Percentiles rank a stretch among this genome's conserved stretches.
phyloP scores from a whole-genome alignment of 106 monocot genomes.

The Ottelia alismoides region DNA sequence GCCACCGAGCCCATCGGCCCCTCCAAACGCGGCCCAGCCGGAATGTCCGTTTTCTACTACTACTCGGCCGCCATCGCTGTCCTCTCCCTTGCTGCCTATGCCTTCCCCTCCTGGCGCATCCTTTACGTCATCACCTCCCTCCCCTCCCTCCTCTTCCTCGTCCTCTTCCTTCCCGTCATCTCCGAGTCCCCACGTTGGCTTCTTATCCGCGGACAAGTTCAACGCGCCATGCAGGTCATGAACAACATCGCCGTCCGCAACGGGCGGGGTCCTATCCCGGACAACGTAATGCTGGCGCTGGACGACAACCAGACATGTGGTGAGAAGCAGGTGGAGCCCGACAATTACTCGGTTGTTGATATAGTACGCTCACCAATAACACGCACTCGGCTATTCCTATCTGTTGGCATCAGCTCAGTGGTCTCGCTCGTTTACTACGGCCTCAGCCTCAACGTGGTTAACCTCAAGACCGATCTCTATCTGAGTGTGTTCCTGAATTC shows the following conservation, averaged over 20 bases:
- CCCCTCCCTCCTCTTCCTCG: slow-evolving; percentile 55
- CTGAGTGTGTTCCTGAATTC: slow-evolving; percentile 59
- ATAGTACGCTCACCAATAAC: slow-evolving; percentile 37
- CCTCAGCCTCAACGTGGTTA: slow-evolving; percentile 86
- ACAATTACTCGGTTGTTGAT: slow-evolving; percentile 46
- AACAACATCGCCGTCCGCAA: slow-evolving; percentile 34
- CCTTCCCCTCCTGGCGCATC: slow-evolving; percentile 46
- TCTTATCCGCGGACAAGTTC: slow-evolving; percentile 42
- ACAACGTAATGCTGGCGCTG: slow-evolving; percentile 18
- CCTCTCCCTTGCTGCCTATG: slow-evolving; percentile 49
- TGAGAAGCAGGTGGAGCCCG: no score
- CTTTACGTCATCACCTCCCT: slow-evolving; percentile 62
- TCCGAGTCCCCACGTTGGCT: slow-evolving; percentile 89
- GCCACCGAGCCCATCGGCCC: slow-evolving; percentile 85
- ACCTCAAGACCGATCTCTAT: slow-evolving; percentile 72
- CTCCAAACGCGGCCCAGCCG: slow-evolving; percentile 42
- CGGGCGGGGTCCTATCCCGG: slow-evolving; percentile 21
- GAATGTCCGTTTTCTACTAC: slow-evolving; percentile 95
- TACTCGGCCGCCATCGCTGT: slow-evolving; percentile 64
- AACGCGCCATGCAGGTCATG: slow-evolving; percentile 42
- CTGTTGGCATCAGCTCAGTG: slow-evolving; percentile 40
- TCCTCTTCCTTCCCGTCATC: slow-evolving; percentile 55
- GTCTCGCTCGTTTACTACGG: slow-evolving; percentile 76
- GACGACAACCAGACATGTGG: no score
- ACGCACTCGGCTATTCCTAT: slow-evolving; percentile 34